phyloP scores from a whole-genome alignment of 176 grass and related monocot species.

The Rhynchospora breviuscula region DNA sequence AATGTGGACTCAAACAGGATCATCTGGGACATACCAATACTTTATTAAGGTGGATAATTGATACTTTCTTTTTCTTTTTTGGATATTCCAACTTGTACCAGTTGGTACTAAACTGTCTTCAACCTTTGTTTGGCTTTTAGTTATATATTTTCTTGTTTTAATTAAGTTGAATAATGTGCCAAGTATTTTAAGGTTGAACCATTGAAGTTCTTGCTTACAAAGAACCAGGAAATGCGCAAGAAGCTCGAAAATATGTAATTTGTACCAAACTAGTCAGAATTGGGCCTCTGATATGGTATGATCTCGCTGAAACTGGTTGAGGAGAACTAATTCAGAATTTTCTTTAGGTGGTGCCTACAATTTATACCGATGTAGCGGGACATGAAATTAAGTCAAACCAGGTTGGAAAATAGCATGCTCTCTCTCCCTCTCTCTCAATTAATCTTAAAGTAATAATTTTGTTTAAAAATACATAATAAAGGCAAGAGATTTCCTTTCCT shows the following conservation, averaged over 20 bases:
- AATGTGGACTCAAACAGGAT: slow-evolving; percentile 62
- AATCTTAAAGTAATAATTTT: slow-evolving; percentile 19
- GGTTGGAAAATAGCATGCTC: slow-evolving; percentile 28
- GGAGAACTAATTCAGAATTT: slow-evolving; percentile 3
- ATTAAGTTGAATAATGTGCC: slow-evolving; percentile 24
- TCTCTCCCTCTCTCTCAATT: slow-evolving; percentile 5
- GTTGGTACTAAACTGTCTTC: neutral
- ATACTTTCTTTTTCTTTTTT: slow-evolving; percentile 15
- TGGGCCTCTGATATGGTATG: neutral
- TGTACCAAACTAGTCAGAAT: neutral
- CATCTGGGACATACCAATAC: slow-evolving; percentile 91
- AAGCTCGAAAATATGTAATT: neutral
- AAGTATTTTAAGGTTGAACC: neutral
- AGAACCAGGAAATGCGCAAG: neutral
- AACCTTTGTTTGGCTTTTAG: neutral
- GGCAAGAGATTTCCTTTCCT: neutral
- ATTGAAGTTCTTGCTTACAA: neutral
- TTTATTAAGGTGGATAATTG: slow-evolving; percentile 74
- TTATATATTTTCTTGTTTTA: slow-evolving; percentile 17
- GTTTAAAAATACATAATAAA: neutral
- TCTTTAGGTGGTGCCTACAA: slow-evolving; percentile 85
- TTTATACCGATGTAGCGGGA: slow-evolving; percentile 74
- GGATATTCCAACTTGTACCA: neutral
- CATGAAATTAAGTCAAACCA: slow-evolving; percentile 80
- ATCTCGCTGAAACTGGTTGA: neutral